A percentile compares a stretch with the other conserved stretches of the same genome.
These are phyloP conservation scores for Aspergillaceae sp. DNA, from an alignment of 2,329 filamentous ascomycete species.

Conservation along the genomic window DNA sequence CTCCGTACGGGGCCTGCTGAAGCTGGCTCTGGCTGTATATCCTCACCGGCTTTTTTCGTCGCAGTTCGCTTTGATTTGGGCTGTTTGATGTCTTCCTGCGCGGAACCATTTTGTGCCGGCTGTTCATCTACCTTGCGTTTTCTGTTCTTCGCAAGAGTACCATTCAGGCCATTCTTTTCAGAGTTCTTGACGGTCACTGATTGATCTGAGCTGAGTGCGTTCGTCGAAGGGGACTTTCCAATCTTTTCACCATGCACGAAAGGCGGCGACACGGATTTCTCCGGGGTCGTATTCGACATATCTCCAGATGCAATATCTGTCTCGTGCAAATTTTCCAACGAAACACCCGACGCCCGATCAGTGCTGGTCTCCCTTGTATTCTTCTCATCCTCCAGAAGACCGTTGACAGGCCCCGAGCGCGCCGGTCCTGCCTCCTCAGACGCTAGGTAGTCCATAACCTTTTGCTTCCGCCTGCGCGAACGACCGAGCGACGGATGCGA, in stretches of 20 bases:
- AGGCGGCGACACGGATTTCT: constrained; percentile 9
- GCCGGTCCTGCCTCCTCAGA: background rate
- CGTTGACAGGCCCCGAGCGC: constrained; percentile 3
- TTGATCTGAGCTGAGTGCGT: background rate
- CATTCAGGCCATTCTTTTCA: too few species aligned
- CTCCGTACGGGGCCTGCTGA: constrained; percentile 15
- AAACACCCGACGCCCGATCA: constrained; percentile 13
- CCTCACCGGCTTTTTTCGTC: constrained; percentile 12
- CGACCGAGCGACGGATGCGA: constrained; percentile 24
- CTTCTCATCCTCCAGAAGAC: constrained; percentile 4
- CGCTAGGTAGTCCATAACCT: background rate
- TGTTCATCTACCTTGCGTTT: constrained; percentile 14
- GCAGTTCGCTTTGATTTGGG: constrained; percentile 18
- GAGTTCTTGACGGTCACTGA: too few species aligned
- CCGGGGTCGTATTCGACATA: constrained; percentile 14
- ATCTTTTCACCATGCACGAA: background rate
- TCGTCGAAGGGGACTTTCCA: background rate
- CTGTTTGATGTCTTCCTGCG: background rate
- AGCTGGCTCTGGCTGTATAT: constrained; percentile 2
- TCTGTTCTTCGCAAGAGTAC: constrained; percentile 5
- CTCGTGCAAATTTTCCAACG: constrained; percentile 5
- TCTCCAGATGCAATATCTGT: constrained; percentile 9
- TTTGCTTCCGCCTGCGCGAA: constrained; percentile 10
- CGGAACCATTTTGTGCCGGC: background rate
- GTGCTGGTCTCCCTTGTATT: constrained; percentile 5